Evolutionary conservation across 2,329 filamentous ascomycete species (phyloP), one percentile per base, ranked within the genome.

Genomic region (Exophiala calicioides): DNA sequence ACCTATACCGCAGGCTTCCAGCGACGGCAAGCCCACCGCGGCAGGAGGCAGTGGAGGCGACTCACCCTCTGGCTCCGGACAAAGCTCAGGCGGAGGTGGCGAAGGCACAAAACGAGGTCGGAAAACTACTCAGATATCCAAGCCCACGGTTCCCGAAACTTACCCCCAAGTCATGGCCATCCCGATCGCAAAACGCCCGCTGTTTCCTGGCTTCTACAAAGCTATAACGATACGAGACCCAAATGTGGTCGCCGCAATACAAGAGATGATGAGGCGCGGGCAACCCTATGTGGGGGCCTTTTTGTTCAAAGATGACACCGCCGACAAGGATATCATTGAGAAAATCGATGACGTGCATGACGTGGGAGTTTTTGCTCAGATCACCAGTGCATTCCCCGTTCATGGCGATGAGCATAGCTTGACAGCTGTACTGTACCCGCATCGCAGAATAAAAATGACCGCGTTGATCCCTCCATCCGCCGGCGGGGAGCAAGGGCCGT

Each of bases 171-270:
- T 98, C 44, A 88, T 98, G 79, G 91, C 91, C 2, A 95, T 98
- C 45, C 93, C 93, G 5, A 96, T 98, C 61, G 87, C 89, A 20
- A 90, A 94, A 67, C 80, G 93, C 42, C 93, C 93, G 8, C 74
- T 98, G 9, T 98, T 97, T 69, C 93, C 93, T 1, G 93, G 93
- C 1, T 98, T 97, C 70, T 98, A 98, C 75, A 98, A 98, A 71
- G 91, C 93, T 7, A 93, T 98, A 58, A 98, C 91, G 3, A 95
- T 98, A 58, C 85, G 88, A 64, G 90, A 98, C 62, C 88, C 87
- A 13, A 87, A 93, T 59, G 93, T 98, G 26, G 86, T 90, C 10
- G 83, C 84, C 29, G 93, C 93, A 16, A 95, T 98, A 57, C 86
- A 90, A 48, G 94, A 98, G 65, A 93, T 95, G 78, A 88, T 97